Evolutionary conservation across 2,329 filamentous ascomycete species (phyloP), one percentile per base, ranked within the genome.

Genomic region (Colletotrichum eremochloae): DNA sequence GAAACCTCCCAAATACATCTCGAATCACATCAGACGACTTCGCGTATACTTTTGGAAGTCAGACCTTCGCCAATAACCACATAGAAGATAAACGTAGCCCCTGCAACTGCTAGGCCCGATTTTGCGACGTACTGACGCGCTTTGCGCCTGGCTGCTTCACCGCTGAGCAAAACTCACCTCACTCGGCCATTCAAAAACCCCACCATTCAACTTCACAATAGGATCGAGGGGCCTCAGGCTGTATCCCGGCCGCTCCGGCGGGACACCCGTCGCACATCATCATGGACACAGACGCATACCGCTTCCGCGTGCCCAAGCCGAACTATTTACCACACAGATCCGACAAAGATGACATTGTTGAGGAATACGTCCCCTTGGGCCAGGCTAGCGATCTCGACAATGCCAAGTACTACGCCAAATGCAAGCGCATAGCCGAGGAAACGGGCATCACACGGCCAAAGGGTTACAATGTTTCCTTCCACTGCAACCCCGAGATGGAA

Each of bases 401-500:
- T 77, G 86, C 85, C 73, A 84, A 84, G 71, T 90, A 86, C 79
- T 87, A 86, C 75, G 85, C 84, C 78, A 89, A 89, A 80, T 88
- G 88, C 81, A 88, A 88, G 79, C 86, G 85, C 66, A 81, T 85
- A 31, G 88, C 88, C 33, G 84, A 87, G 71, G 85, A 88, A 63
- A 88, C 94, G 81, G 92, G 91, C 76, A 94, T 98, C 78, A 90
- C 91, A 64, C 89, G 91, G 46, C 95, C 96, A 1, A 92, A 93
- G 79, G 95, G 95, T 76, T 95, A 97, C 83, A 95, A 89, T 42
- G 96, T 99, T 58, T 98, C 96, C 12, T 98, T 95, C 83, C 96
- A 99, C 81, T 94, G 95, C 84, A 98, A 98, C 78, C 94, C 95
- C 1, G 91, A 94, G 72, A 97, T 98, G 80, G 96, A 99, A 84